Evolutionary conservation across 2,329 filamentous ascomycete species (phyloP), one percentile per base, ranked within the genome.

Genomic region (Cladosporium sp.): DNA sequence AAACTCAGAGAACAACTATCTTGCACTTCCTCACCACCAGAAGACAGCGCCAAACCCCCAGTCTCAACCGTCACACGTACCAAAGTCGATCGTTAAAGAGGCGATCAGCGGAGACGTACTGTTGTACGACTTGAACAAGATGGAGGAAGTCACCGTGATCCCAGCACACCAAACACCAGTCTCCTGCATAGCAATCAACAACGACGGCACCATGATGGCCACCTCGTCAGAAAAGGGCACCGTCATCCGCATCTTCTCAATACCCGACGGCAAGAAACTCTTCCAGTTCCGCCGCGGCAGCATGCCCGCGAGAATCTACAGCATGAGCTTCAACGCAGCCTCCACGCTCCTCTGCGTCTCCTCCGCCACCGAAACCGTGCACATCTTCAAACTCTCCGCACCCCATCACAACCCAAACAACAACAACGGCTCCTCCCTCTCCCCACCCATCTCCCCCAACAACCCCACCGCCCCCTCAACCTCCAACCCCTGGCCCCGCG

Each of bases 191-290:
- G 86, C 90, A 18, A 77, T 98, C 54, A 98, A 96, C 68, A 91
- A 83, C 63, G 90, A 96, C 54, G 93, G 93, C 11, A 96, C 88
- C 3, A 71, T 96, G 38, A 77, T 98, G 38, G 93, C 93, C 12
- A 98, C 93, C 2, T 89, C 93, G 1, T 97, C 92, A 18, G 93
- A 98, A 67, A 98, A 95, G 47, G 93, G 93, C 56, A 98, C 93
- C 0, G 95, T 98, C 53, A 95, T 98, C 56, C 84, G 93, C 13
- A 90, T 98, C 46, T 98, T 98, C 69, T 89, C 88, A 1, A 82
- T 98, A 1, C 93, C 93, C 2, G 83, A 84, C 56, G 93, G 88
- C 9, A 85, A 92, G 62, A 98, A 97, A 68, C 78, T 98, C 15
- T 97, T 91, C 68, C 92, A 98, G 66, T 98, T 98, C 71, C 83